Evolutionary conservation across 169 alveolate species (phyloP), one percentile per base, ranked within the genome.

Genomic region (Plasmodium falciparum): DNA sequence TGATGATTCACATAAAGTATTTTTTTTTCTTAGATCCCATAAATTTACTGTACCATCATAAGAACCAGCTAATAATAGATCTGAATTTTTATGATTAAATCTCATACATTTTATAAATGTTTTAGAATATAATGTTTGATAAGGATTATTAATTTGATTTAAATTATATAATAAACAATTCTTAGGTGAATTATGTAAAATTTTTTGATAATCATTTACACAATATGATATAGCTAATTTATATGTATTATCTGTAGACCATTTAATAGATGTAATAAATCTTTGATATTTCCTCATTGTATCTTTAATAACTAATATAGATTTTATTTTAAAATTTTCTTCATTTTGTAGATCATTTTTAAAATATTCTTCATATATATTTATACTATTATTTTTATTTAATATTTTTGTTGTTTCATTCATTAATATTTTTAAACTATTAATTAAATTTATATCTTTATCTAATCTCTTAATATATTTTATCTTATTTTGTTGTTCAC

Each of bases 21-120:
- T 83, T 43, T 83, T 83, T 72, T 83, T 83, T n/a, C 91, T 61
- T 58, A 83, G 9, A 20, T 83, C 91, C 91, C 91, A 83, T 49
- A 83, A 29, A 22, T 83, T 54, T 2, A 83, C 61, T 1, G 91
- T 83, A 2, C 91, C 91, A 12, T 83, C 91, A 69, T 83, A 83
- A 0, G 91, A 83, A 39, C 91, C 91, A 0, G 91, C 91, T 6
- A 83, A 22, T 9, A 83, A 63, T 26, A 83, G 22, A 45, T 83
- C 91, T 4, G 91, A 69, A 83, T 83, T 83, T 26, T 83, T 83
- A 29, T 83, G 91, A 69, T 83, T 83, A 83, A 83, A 83, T 13
- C 83, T 33, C 49, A 83, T 43, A 58, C 91, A 83, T 83, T 69
- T 83, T 43, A 83, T 83, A 56, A 83, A 83, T 12, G 85, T 39